phyloP scores from a whole-genome alignment of 164 flowering plant species.

The Kalanchoe fedtschenkoi region DNA sequence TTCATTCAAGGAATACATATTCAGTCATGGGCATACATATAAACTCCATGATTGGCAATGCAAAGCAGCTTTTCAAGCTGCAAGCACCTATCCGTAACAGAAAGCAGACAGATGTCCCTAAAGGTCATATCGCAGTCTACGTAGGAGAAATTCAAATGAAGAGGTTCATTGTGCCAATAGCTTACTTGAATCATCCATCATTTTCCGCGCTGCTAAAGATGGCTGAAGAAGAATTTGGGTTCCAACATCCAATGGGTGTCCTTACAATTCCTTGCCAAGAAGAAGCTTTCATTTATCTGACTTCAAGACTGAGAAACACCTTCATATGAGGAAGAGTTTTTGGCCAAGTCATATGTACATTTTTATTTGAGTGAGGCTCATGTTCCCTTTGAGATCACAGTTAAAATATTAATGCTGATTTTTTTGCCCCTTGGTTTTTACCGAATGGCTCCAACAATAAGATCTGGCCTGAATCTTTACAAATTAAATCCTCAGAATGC shows the following conservation, averaged over 20 bases:
- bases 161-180: background rate
- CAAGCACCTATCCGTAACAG: background rate
- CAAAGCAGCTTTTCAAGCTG: background rate
- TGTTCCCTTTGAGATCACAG: too few relatives aligned
- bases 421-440: too few relatives aligned
- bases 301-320: background rate
- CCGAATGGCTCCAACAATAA: too few relatives aligned
- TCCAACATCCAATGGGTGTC: background rate
- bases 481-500: too few relatives aligned
- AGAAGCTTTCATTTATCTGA: background rate
- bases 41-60: background rate
- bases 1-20: background rate
- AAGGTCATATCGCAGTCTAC: background rate
- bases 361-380: too few relatives aligned
- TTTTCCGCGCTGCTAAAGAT: background rate
- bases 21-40: background rate
- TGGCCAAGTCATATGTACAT: too few relatives aligned
- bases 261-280: background rate
- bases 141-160: slow-evolving; percentile 2
- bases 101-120: background rate
- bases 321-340: too few relatives aligned
- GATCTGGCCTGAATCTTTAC: too few relatives aligned
- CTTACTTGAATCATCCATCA: background rate
- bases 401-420: too few relatives aligned
- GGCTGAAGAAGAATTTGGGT: background rate